Base-by-base conservation (phyloP, 192 early-diverging fungal species). In the Linnemannia elongata region DNA sequence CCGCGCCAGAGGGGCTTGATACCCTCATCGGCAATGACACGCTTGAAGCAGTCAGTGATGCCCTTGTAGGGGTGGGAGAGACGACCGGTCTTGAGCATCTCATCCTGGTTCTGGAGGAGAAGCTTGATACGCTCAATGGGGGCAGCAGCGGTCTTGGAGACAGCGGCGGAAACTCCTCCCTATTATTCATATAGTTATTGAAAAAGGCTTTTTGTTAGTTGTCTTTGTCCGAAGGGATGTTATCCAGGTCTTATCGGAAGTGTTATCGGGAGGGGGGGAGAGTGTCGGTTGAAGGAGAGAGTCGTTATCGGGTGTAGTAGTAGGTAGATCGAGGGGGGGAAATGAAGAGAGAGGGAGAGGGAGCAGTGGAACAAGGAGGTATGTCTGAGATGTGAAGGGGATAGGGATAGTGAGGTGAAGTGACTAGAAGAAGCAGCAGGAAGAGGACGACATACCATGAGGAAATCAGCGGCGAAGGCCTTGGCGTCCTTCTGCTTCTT, bases 51-150 rank as follows among this genome's bases (percentile, higher is more conserved):
- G 89, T 99, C 96, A 74, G 92, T 92, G 88, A 99, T 99, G 87
- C 97, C 97, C 91, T 95, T 97, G 96, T 99, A 98, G 87, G 94
- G 96, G 90, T 89, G 78, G 54, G 90, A 82, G 77, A 96, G 94
- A 93, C 95, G 94, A 76, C 95, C 96, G 45, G 91, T 88, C 90
- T 94, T 96, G 91, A 96, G 91, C 93, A 96, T 94, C 89, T 95
- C 95, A 85, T 96, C 97, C 91, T 97, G 97, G 91, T 96, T 97
- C 92, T 97, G 97, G 91, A 98, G 94, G 82, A 99, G 93, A 77
- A 99, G 95, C 94, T 98, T 98, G 89, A 99, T 97, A 93, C 98
- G 97, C 92, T 99, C 97, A 90, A 99, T 97, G 85, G 98, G 98
- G 89, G 97, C 97, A 82, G 97, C 96, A 84, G 96, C 95, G 80